phyloP scores from a whole-genome alignment of 306 rosid genomes.

The Luffa aegyptiaca region DNA sequence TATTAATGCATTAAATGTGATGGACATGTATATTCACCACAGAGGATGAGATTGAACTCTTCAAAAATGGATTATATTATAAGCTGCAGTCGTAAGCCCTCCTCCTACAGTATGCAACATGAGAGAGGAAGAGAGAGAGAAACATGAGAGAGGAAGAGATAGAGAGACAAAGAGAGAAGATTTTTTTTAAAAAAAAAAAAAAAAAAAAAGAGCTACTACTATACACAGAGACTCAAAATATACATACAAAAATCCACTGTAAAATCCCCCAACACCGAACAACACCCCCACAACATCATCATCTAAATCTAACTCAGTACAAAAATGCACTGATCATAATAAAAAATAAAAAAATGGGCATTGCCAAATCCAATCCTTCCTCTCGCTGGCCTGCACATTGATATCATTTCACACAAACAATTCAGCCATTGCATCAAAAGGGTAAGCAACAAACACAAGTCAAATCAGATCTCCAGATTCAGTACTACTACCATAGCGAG shows the following conservation, averaged over 20 bases:
- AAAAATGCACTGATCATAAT: conserved; percentile 35
- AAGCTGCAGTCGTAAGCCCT: not conserved
- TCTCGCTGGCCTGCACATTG: conserved; percentile 68
- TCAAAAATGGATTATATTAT: not conserved
- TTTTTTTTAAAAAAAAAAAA: no score
- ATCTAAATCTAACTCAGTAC: conserved; percentile 35
- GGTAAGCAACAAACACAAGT: not conserved
- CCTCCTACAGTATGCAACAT: not conserved
- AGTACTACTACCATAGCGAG: not conserved
- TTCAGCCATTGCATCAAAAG: conserved; percentile 11
- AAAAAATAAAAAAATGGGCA: conserved; percentile 72
- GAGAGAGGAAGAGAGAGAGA: not conserved
- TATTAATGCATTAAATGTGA: not conserved
- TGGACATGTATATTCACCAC: not conserved
- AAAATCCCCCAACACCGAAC: conserved; percentile 28
- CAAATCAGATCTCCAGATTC: not conserved
- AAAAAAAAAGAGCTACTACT: not conserved
- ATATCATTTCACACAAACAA: conserved; percentile 11
- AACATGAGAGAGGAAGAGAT: not conserved
- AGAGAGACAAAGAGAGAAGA: not conserved
- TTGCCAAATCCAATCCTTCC: conserved; percentile 28
- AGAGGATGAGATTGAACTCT: not conserved
- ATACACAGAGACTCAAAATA: conserved; percentile 11
- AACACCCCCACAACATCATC: conserved; percentile 25
- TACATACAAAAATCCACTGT: conserved; percentile 10